Conservation (phyloP, 164 flowering plant genomes). For the Tetracentron sinense region DNA sequence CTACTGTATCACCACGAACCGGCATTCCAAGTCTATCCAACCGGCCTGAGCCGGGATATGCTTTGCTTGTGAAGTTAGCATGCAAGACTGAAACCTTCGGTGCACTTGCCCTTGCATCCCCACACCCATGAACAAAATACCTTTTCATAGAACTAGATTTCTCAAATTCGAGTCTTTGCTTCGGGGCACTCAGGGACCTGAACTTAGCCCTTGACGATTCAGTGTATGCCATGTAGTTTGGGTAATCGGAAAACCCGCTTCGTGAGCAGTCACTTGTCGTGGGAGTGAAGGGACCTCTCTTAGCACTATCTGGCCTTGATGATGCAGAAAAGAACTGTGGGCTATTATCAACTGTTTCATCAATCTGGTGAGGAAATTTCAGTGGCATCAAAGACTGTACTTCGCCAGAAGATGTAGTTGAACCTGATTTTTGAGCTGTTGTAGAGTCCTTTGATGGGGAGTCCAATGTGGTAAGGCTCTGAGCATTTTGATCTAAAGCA, state of each 20-base stretch:
- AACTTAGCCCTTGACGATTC: constrained; percentile 72
- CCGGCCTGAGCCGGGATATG: constrained; percentile 78
- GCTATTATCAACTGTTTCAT: constrained; percentile 51
- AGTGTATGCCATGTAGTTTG: constrained; percentile 83
- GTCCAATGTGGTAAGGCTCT: constrained; percentile 25
- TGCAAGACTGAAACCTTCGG: constrained; percentile 40
- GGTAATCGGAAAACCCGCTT: constrained; percentile 48
- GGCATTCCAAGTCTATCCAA: constrained; percentile 85
- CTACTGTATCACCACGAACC: constrained; percentile 19
- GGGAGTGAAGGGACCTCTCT: constrained; percentile 50
- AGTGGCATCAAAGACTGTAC: constrained; percentile 33
- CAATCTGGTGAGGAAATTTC: constrained; percentile 23
- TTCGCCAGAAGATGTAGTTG: constrained; percentile 39
- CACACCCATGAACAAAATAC: constrained; percentile 34
- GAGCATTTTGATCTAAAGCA: constrained; percentile 27
- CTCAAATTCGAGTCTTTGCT: constrained; percentile 64
- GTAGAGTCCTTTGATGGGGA: background rate
- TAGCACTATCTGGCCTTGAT: constrained; percentile 40
- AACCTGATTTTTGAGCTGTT: constrained; percentile 33
- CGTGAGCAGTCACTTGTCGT: constrained; percentile 51
- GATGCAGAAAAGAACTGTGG: constrained; percentile 55
- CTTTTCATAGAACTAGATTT: constrained; percentile 33
- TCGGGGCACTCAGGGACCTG: constrained; percentile 83
- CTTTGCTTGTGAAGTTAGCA: constrained; percentile 53
- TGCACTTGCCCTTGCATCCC: constrained; percentile 33